Conservation (phyloP, 306 rosid genomes). For the Ziziphus jujuba region DNA sequence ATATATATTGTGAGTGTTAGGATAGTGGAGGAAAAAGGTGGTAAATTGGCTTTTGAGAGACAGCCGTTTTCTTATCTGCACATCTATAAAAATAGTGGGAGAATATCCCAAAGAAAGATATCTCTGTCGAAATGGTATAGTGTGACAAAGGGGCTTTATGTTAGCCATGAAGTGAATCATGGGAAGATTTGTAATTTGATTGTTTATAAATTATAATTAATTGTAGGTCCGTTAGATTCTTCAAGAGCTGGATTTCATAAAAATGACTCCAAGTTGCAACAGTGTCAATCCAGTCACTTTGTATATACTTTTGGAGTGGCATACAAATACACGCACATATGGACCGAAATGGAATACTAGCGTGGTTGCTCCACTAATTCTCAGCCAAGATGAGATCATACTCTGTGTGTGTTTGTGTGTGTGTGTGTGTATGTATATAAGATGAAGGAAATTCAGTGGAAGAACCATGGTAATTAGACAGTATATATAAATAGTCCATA, state of each 20-base stretch:
- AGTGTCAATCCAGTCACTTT: too few species aligned
- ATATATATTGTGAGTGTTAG: conserved; percentile 13
- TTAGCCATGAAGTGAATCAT: conserved; percentile 13
- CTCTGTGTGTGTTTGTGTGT: too few species aligned
- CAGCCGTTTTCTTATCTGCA: conserved; percentile 17
- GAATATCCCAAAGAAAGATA: not conserved
- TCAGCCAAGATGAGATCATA: too few species aligned
- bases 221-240: conserved; percentile 34
- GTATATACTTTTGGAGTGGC: too few species aligned
- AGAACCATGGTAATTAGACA: too few species aligned
- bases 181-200: conserved; percentile 28
- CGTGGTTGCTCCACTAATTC: too few species aligned
- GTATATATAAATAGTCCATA: too few species aligned
- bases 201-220: conserved; percentile 10
- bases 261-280: conserved; percentile 22
- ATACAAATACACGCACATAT: too few species aligned
- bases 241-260: conserved; percentile 38
- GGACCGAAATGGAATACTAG: too few species aligned
- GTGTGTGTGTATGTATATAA: too few species aligned
- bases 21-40: conserved; percentile 12
- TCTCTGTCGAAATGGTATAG: conserved; percentile 7
- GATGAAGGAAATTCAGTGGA: too few species aligned
- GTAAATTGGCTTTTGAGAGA: conserved; percentile 21
- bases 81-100: not conserved
- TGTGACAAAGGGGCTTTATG: not conserved